phyloP scores from a whole-genome alignment of 1,139 yeast genomes.

The Pichia kudriavzevii region DNA sequence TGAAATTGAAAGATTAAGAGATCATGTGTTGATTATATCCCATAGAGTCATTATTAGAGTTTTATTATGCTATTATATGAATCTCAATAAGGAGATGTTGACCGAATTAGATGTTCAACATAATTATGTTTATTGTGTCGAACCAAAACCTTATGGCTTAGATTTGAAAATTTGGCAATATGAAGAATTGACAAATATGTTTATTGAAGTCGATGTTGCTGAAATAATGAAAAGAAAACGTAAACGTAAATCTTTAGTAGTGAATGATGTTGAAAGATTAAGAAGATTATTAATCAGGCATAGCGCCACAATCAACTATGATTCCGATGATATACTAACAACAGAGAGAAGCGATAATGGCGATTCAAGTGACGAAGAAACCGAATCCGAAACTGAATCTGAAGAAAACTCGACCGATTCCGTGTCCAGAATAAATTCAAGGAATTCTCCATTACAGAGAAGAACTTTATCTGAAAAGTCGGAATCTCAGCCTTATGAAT shows the following conservation, averaged over 20 bases:
- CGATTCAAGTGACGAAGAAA: background rate
- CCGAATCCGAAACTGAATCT: constrained; percentile 19
- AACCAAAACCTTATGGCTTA: constrained; percentile 31
- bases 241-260: constrained; percentile 20
- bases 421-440: constrained; percentile 12
- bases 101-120: constrained; percentile 31
- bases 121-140: constrained; percentile 28
- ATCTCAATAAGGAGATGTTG: constrained; percentile 28
- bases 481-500: constrained; percentile 28
- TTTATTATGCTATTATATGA: constrained; percentile 29
- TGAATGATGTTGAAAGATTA: constrained; percentile 16
- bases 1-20: constrained; percentile 29
- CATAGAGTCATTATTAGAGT: constrained; percentile 30
- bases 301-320: constrained; percentile 29
- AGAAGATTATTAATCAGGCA: constrained; percentile 12
- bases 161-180: constrained; percentile 30
- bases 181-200: constrained; percentile 27
- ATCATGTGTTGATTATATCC: constrained; percentile 28
- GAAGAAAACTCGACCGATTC: constrained; percentile 31
- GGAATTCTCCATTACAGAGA: background rate
- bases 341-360: constrained; percentile 30
- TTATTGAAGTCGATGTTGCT: constrained; percentile 30
- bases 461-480: constrained; percentile 18
- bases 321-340: constrained; percentile 51
- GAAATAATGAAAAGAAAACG: constrained; percentile 28